Percentiles rank a stretch among this genome's conserved stretches.
Conservation (phyloP, 306 rosid species). For the Dryas drummondii region DNA sequence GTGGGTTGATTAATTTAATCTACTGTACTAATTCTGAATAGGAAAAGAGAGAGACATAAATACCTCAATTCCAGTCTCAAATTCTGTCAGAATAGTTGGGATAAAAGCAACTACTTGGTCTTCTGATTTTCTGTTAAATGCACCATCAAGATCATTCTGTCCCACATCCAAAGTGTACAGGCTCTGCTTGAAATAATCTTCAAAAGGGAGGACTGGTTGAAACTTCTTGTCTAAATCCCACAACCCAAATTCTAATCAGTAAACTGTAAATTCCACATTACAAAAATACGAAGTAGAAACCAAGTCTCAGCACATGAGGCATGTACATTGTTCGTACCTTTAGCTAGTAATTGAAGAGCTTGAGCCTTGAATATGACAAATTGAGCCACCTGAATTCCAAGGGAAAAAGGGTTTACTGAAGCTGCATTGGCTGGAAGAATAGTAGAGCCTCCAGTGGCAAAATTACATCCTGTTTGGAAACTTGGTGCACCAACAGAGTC, state of each 20-base stretch:
- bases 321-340: conserved; percentile 25
- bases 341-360: conserved; percentile 23
- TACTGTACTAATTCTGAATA: not conserved
- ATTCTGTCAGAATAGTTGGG: conserved; percentile 27
- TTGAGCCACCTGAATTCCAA: conserved; percentile 36
- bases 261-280: not conserved
- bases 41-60: not conserved
- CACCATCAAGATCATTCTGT: conserved; percentile 44
- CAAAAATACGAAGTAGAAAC: not conserved
- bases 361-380: conserved; percentile 32
- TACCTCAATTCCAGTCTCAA: conserved; percentile 34
- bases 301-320: not conserved
- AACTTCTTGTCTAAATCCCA: conserved; percentile 23
- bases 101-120: conserved; percentile 31
- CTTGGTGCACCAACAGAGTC: conserved; percentile 44
- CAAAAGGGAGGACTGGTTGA: conserved; percentile 26
- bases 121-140: conserved; percentile 27
- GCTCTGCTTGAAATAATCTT: conserved; percentile 35
- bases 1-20: too few relatives aligned
- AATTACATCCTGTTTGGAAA: conserved; percentile 41
- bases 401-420: conserved; percentile 31
- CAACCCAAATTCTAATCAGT: not conserved
- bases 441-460: conserved; percentile 39
- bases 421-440: conserved; percentile 39
- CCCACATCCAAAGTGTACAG: conserved; percentile 38